Percentiles rank a stretch among this genome's conserved stretches.
Conservation (phyloP, 2,329 filamentous ascomycete genomes). For the Rosellinia necatrix region DNA sequence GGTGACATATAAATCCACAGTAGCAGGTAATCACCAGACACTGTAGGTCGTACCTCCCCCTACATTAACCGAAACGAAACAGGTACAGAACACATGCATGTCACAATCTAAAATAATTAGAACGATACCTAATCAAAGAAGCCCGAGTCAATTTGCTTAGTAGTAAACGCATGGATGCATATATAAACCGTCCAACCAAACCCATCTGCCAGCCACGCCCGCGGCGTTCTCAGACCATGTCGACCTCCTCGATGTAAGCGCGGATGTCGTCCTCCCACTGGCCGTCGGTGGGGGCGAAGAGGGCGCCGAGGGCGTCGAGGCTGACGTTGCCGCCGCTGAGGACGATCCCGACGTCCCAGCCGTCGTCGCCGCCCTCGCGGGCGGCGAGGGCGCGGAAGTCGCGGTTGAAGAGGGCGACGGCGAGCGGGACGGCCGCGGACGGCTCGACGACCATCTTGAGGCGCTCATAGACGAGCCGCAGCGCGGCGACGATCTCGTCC, state of each 20-base stretch:
- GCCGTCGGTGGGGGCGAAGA: slow-evolving; percentile 47
- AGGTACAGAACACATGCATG: too few species aligned
- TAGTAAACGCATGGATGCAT: not conserved
- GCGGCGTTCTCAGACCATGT: not conserved
- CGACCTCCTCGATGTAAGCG: not conserved
- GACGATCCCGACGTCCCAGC: slow-evolving; percentile 72
- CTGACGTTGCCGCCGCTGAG: slow-evolving; percentile 65
- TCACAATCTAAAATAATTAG: too few species aligned
- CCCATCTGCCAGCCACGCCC: too few species aligned
- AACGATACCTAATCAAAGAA: too few species aligned
- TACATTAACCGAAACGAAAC: too few species aligned
- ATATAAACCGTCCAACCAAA: too few species aligned
- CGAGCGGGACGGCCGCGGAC: slow-evolving; percentile 81
- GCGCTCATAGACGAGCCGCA: slow-evolving; percentile 80
- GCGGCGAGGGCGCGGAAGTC: slow-evolving; percentile 76
- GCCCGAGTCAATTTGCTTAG: too few species aligned
- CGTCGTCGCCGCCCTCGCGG: slow-evolving; percentile 68
- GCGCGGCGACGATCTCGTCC: slow-evolving; percentile 76
- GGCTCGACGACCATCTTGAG: slow-evolving; percentile 93
- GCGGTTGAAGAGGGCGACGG: slow-evolving; percentile 82
- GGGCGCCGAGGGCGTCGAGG: slow-evolving; percentile 55
- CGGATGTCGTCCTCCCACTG: not conserved
- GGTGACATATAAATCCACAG: too few species aligned
- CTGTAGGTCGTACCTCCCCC: too few species aligned
- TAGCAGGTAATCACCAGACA: too few species aligned